A percentile compares a stretch with the other conserved stretches of the same genome.
Conservation (phyloP, 2,329 filamentous ascomycete genomes). For the Onygenales sp. region DNA sequence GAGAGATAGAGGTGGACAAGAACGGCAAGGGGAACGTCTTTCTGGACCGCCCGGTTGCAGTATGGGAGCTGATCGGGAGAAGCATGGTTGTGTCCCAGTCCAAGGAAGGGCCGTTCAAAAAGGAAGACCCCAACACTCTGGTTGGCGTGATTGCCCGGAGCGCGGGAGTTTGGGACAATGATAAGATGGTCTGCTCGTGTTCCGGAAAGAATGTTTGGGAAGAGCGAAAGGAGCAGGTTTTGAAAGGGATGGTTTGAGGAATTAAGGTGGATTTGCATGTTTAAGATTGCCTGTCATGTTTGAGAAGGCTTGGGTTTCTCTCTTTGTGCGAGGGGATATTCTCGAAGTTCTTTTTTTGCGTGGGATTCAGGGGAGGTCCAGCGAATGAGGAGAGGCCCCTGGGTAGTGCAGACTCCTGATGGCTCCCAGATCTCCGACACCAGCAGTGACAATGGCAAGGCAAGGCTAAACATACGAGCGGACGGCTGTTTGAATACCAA, state of each 20-base stretch:
- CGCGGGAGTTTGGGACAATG: slow-evolving; percentile 97
- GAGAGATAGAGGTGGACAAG: slow-evolving; percentile 63
- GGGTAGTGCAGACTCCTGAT: no score
- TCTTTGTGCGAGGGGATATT: not conserved
- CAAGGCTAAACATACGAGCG: not conserved
- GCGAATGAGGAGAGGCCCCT: not conserved
- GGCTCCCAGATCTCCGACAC: no score
- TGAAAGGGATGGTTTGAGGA: slow-evolving; percentile 76
- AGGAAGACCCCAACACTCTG: slow-evolving; percentile 74
- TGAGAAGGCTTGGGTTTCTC: not conserved
- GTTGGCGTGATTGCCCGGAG: slow-evolving; percentile 92
- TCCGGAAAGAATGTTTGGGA: slow-evolving; percentile 98
- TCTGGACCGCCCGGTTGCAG: slow-evolving; percentile 69
- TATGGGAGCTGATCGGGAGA: slow-evolving; percentile 94
- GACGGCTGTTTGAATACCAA: not conserved
- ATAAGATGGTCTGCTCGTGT: slow-evolving; percentile 96
- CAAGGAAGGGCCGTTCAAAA: slow-evolving; percentile 48
- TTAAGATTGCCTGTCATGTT: not conserved
- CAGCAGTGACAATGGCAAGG: not conserved
- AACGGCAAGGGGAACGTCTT: slow-evolving; percentile 72
- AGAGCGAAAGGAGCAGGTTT: slow-evolving; percentile 80
- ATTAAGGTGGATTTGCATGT: not conserved
- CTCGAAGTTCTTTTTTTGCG: not conserved
- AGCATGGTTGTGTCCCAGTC: slow-evolving; percentile 78
- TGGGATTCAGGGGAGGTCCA: not conserved